Conservation (phyloP, 306 rosid genomes). For the Medicago truncatula region MtrunA17r5.0-ANR NC_053049.1:9976501-9977000, state of each 20-base stretch:
- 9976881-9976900: conserved; percentile 51
- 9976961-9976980: conserved; percentile 94
- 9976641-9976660: conserved; percentile 36
- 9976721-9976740: conserved; percentile 97
- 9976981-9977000: conserved; percentile 94
- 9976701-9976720: conserved; percentile 97
- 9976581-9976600: conserved; percentile 78
- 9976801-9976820: conserved; percentile 84
- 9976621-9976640: conserved; percentile 35
- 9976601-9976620: conserved; percentile 68
- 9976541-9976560: conserved; percentile 74
- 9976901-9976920: conserved; percentile 50
- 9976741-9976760: conserved; percentile 77
- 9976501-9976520: conserved; percentile 58
- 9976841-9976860: conserved; percentile 85
- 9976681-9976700: conserved; percentile 55
- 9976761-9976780: conserved; percentile 62
- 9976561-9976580: conserved; percentile 87
- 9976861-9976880: conserved; percentile 57
- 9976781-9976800: conserved; percentile 92
- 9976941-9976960: conserved; percentile 83
- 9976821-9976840: conserved; percentile 76
- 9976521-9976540: conserved; percentile 58
- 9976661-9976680: conserved; percentile 32
- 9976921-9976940: conserved; percentile 66